Evolutionary conservation across 2,329 filamentous ascomycete genomes (phyloP).

Genomic region (Drechslera avenae): DNA sequence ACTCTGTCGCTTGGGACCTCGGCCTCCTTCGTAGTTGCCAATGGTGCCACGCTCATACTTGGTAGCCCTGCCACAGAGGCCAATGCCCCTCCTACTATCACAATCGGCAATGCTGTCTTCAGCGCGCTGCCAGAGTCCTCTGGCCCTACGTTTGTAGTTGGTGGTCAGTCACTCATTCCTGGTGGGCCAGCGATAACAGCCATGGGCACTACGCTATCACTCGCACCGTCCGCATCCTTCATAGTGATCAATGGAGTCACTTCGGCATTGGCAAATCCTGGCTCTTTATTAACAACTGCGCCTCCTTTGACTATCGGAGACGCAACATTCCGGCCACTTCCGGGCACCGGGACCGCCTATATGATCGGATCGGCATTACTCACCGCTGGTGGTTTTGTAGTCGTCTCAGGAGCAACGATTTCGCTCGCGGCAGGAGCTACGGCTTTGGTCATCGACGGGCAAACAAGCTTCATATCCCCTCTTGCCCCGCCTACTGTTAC

Average conservation of each 20-base stretch:
- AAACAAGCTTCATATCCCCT: conserved; percentile 38
- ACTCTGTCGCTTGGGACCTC: conserved; percentile 38
- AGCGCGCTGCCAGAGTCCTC: conserved; percentile 10
- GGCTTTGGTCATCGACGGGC: conserved; percentile 40
- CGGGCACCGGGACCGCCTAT: conserved; percentile 43
- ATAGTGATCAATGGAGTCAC: conserved; percentile 44
- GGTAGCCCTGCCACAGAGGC: conserved; percentile 22
- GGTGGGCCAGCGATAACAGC: conserved; percentile 43
- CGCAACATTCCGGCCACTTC: conserved; percentile 33
- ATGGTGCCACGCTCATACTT: conserved; percentile 43
- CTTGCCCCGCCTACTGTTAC: conserved; percentile 21
- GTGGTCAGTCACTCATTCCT: conserved; percentile 46
- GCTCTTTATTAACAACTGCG: conserved; percentile 26
- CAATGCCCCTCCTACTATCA: conserved; percentile 27
- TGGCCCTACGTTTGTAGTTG: conserved; percentile 39
- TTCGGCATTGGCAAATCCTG: conserved; percentile 40
- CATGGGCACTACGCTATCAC: conserved; percentile 41
- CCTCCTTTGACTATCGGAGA: conserved; percentile 42
- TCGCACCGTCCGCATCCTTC: conserved; percentile 36
- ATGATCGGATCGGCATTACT: conserved; percentile 46
- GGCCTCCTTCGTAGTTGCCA: conserved; percentile 36
- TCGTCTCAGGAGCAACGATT: conserved; percentile 35
- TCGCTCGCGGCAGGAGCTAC: conserved; percentile 38
- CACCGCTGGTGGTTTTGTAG: conserved; percentile 46
- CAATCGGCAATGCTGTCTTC: conserved; percentile 25